Evolutionary conservation across 176 grass and related monocot genomes (phyloP), one percentile per base, ranked within the genome.

Genomic region (Eleusine coracana): DNA sequence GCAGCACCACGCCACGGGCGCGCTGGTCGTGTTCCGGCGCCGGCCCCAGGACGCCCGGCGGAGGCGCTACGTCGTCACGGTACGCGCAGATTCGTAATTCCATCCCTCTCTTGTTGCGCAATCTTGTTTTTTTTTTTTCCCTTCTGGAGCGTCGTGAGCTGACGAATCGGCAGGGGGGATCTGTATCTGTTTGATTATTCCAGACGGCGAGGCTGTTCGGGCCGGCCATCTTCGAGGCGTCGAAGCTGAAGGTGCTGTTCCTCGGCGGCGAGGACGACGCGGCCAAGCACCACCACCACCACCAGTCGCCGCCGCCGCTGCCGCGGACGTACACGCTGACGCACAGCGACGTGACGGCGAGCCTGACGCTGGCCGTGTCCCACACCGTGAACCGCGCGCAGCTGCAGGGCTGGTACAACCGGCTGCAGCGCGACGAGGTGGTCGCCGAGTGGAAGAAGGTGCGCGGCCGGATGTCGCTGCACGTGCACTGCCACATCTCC

Each of bases 401-500:
- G 97, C 87, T 99, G 54, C 91, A 96, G 71, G 97, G 97, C 0
- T 99, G 97, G 97, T 99, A 96, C 86, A 94, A 96, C 76, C 83
- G 75, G 9, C 86, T 96, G 79, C 97, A 99, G 89, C 89, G 97
- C 42, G 97, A 99, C 77, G 97, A 99, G 81, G 97, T 99, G 80
- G 91, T 99, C 36, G 97, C 97, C 0, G 97, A 99, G 79, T 99
- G 97, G 93, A 96, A 89, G 86, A 99, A 90, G 87, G 89, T 96
- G 51, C 85, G 66, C 1, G 93, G 91, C 5, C 65, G 76, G 62
- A 99, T 99, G 97, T 99, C 97, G 59, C 87, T 99, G 41, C 97
- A 96, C 70, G 97, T 99, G 50, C 97, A 99, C 89, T 99, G 97
- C 97, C 97, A 99, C 80, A 96, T 99, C 82, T 96, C 93, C 83